A percentile compares a stretch with the other conserved stretches of the same genome.
Evolutionary conservation across 352 stramenopile genomes (phyloP).

Genomic region (Paralagenidium karlingii): DNA sequence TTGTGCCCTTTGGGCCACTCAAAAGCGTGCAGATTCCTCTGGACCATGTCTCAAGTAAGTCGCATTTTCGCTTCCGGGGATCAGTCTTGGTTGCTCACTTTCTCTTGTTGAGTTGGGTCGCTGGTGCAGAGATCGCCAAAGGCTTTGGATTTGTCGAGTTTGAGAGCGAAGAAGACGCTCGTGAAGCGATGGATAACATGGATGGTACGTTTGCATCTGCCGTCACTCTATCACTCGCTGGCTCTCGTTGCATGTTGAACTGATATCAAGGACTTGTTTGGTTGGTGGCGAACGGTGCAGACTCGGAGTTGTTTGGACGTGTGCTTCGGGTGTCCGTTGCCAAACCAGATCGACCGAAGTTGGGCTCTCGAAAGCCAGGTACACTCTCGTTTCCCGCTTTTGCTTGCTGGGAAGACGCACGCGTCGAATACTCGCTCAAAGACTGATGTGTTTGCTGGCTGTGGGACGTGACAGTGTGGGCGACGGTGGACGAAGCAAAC

Average conservation of each 20-base stretch:
- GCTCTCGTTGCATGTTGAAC: background rate
- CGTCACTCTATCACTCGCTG: background rate
- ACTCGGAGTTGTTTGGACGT: conserved; percentile 86
- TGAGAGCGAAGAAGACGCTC: conserved; percentile 79
- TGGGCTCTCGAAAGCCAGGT: conserved; percentile 71
- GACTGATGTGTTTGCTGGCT: too few species aligned
- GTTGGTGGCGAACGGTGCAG: conserved; percentile 11
- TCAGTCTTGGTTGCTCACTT: background rate
- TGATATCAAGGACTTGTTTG: conserved; percentile 3
- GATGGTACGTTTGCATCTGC: conserved; percentile 52
- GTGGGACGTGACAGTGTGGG: too few species aligned
- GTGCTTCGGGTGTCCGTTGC: conserved; percentile 88
- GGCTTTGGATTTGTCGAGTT: conserved; percentile 93
- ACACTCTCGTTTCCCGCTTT: background rate
- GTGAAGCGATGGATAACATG: conserved; percentile 93
- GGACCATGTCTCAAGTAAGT: conserved; percentile 61
- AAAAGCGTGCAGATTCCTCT: conserved; percentile 68
- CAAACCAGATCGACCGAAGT: conserved; percentile 67
- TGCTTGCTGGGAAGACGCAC: too few species aligned
- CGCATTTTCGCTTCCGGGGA: too few species aligned
- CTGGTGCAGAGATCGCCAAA: conserved; percentile 55
- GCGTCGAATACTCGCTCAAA: too few species aligned
- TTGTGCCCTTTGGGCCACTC: conserved; percentile 72
- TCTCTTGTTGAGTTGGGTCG: background rate
- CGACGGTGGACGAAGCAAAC: too few species aligned